Conservation (phyloP, 371 early-diverging fungal species). For the Mortierella sp. region DNA sequence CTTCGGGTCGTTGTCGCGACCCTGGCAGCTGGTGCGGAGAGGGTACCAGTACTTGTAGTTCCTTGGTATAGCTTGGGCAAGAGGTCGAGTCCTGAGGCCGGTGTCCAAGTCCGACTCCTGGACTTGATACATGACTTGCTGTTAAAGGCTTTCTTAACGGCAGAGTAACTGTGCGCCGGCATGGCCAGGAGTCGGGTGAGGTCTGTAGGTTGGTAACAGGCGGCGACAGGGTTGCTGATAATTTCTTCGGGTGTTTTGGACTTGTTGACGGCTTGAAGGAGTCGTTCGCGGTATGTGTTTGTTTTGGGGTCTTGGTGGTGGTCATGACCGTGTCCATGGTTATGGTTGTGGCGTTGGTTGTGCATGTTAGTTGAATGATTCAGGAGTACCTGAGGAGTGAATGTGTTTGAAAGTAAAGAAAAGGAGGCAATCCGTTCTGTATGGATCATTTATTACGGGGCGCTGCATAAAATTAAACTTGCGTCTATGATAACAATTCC, state of each 20-base stretch:
- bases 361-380: neutral
- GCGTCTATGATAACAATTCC: too few species aligned
- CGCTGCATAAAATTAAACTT: too few species aligned
- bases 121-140: neutral
- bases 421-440: neutral
- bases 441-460: too few species aligned
- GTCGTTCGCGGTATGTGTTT: slow-evolving; percentile 4
- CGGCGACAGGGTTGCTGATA: slow-evolving; percentile 21
- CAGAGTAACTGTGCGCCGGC: slow-evolving; percentile 14
- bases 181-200: slow-evolving; percentile 13
- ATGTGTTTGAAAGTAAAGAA: neutral
- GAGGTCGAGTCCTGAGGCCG: slow-evolving; percentile 14
- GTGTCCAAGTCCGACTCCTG: neutral
- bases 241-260: neutral
- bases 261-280: neutral
- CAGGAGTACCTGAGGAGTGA: neutral
- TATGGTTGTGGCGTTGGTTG: slow-evolving; percentile 5
- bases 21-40: neutral
- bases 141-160: slow-evolving; percentile 29
- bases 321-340: neutral
- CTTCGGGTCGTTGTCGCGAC: neutral
- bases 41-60: neutral
- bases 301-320: slow-evolving; percentile 12
- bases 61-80: slow-evolving; percentile 2
- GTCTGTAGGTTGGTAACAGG: slow-evolving; percentile 15